Evolutionary conservation across 495 filamentous ascomycete species (phyloP).

Genomic region (Neurospora discreta): DNA sequence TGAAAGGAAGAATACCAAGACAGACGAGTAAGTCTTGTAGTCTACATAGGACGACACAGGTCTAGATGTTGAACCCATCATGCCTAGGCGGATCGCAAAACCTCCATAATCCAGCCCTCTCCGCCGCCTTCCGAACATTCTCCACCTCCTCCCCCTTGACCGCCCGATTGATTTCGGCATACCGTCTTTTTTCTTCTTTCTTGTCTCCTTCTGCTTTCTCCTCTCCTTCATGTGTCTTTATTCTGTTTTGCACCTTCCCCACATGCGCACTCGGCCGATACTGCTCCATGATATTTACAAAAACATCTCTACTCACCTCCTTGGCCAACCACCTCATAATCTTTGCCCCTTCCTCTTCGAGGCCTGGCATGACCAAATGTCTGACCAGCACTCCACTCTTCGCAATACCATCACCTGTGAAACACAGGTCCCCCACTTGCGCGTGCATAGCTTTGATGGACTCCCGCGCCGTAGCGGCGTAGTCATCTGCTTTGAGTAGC

Average conservation of each 20-base stretch:
- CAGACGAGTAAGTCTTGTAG: not conserved
- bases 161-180: conserved; percentile 66
- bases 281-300: conserved; percentile 69
- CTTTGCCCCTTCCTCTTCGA: conserved; percentile 51
- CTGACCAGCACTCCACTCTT: conserved; percentile 60
- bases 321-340: conserved; percentile 61
- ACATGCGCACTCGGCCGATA: conserved; percentile 68
- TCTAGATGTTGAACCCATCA: conserved; percentile 57
- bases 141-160: conserved; percentile 51
- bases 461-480: conserved; percentile 53
- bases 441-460: conserved; percentile 64
- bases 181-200: conserved; percentile 40
- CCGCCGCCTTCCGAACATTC: conserved; percentile 49
- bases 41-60: too few species aligned
- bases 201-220: conserved; percentile 1
- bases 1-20: not conserved
- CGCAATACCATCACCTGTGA: conserved; percentile 64
- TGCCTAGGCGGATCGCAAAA: conserved; percentile 62
- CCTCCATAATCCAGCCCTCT: conserved; percentile 60
- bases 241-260: conserved; percentile 45
- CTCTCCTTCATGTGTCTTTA: not conserved
- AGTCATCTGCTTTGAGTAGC: conserved; percentile 63
- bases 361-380: conserved; percentile 70
- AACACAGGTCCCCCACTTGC: conserved; percentile 67
- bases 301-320: conserved; percentile 56